Base-by-base conservation (phyloP, 2,329 filamentous ascomycete genomes). In the Trichoderma arundinaceum region DNA sequence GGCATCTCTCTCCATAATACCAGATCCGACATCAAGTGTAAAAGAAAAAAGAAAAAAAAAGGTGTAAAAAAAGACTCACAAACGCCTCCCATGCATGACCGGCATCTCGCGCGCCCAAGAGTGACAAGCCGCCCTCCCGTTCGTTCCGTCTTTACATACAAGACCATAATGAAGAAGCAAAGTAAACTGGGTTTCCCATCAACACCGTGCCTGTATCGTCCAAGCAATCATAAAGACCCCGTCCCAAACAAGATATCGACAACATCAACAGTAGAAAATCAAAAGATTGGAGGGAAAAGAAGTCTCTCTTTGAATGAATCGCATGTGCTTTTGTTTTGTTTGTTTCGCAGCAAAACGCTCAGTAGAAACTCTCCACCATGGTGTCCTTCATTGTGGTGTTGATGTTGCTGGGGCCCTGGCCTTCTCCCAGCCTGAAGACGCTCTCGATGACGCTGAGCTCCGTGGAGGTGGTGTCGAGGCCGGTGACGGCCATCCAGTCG, bases 321-420 rank as follows among this genome's bases (percentile, higher is more conserved):
- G n/a, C n/a, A n/a, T n/a, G n/a, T n/a, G 15, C 41, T 44, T 59
- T 59, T 59, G 35, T 59, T 46, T 59, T 59, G 15, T 28, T 61
- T 41, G 38, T 63, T 41, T 12, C 41, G 35, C 12, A 5, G 15
- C 17, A 41, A 22, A 43, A 32, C 33, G 53, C 28, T 65, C 85
- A 99, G 83, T 99, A 99, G 83, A 98, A 99, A 74, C 92, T 96
- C 84, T 99, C 95, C 68, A 99, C 95, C 88, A 99, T 96, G 71
- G 93, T 95, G 78, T 98, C 94, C 87, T 97, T 98, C 83, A 97
- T 89, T 72, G 82, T 89, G 60, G 89, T 91, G 78, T 92, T 92
- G 81, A 94, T 92, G 73, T 87, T 89, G 74, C 88, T 88, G 58
- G 92, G 90, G 7, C 87, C 92, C 71, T 88, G 85, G 62, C 92